Evolutionary conservation across 805 yeast genomes (phyloP), one percentile per base, ranked within the genome.

Genomic region (Pichia gijzeniarum): DNA sequence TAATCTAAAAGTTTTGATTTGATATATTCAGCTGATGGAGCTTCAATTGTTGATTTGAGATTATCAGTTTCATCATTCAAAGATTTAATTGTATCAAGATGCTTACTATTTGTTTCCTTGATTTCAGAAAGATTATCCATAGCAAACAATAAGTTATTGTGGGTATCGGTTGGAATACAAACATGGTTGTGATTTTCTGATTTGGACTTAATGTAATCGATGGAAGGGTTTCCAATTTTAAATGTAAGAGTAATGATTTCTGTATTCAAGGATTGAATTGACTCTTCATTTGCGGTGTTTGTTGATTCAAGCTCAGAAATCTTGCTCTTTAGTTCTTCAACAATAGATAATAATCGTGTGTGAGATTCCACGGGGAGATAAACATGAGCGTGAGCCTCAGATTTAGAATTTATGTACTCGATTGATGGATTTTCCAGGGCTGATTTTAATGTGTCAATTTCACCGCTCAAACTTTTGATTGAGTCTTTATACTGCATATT

Each of bases 21-120:
- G 35, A 67, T 48, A 43, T 59, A 60, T 7, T 56, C 63, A 21
- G 57, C 50, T 9, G 65, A 53, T 7, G 77, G 76, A 8, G 51
- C 47, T 7, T 51, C 53, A n/a, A 54, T n/a, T 39, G 42, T 42
- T 10, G 25, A 21, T 25, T 52, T 49, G 8, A 27, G 8, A 21
- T 25, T 14, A 4, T 21, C 28, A 13, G 22, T 16, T 36, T 36
- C 31, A 36, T 18, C 22, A 4, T 16, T 20, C 14, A 33, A 13
- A 18, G 13, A 17, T 13, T 33, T 28, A 12, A 18, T 28, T 17
- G 8, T 19, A n/a, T 36, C 30, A 5, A 9, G 12, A 5, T 19
- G 10, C 21, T 36, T 30, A 20, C 12, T 21, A 21, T 16, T 13
- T 10, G 14, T 18, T n/a, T 30, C 13, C 13, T 30, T 12, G 16